Percentiles rank a stretch among this genome's conserved stretches.
These are phyloP conservation scores for Moniliophthora roreri DNA, from an alignment of 1,284 basidiomycete genomes.

Conservation along the genomic window DNA sequence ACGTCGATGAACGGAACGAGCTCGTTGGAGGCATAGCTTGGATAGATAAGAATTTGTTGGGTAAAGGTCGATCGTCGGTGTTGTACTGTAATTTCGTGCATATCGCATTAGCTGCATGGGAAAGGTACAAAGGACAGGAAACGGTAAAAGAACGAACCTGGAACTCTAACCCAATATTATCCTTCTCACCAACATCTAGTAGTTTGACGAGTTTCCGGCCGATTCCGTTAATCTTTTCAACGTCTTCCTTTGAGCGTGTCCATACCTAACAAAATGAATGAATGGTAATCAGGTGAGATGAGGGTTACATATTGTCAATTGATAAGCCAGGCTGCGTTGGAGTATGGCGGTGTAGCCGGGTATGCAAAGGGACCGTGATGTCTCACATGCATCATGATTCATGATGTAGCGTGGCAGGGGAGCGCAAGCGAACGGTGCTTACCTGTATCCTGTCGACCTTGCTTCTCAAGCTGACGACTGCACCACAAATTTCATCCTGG, in stretches of 20 bases:
- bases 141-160: conserved; percentile 50
- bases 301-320: neutral
- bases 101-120: too few species aligned
- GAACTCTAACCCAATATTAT: conserved; percentile 85
- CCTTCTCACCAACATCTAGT: conserved; percentile 77
- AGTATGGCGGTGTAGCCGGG: neutral
- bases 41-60: conserved; percentile 80
- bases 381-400: neutral
- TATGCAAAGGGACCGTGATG: neutral
- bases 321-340: neutral
- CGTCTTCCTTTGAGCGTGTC: conserved; percentile 82
- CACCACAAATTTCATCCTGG: conserved; percentile 81
- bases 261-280: conserved; percentile 37
- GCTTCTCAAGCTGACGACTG: conserved; percentile 84
- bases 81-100: too few species aligned
- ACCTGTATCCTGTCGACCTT: conserved; percentile 88
- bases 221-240: conserved; percentile 80
- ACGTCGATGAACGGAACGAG: conserved; percentile 45
- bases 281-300: neutral
- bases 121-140: conserved; percentile 9
- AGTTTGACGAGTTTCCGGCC: conserved; percentile 81
- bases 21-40: conserved; percentile 64
- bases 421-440: neutral
- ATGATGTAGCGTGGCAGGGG: neutral
- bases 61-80: conserved; percentile 74